Conservation (phyloP, 2,329 filamentous ascomycete species). For the Alternaria gaisen region DNA sequence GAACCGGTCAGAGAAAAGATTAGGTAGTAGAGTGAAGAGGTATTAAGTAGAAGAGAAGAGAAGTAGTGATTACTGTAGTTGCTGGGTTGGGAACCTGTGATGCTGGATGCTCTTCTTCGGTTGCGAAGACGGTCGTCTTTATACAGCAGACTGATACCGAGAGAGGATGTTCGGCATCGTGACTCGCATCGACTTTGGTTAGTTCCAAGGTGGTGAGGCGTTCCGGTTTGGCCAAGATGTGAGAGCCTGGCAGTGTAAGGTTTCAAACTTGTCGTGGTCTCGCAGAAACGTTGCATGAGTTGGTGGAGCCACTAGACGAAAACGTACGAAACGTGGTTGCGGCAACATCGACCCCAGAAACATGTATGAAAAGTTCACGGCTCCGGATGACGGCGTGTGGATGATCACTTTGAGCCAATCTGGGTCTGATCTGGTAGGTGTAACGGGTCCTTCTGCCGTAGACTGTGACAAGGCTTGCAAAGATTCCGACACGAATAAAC, state of each 20-base stretch:
- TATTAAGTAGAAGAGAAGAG: slow-evolving; percentile 40
- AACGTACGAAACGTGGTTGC: slow-evolving; percentile 37
- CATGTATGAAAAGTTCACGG: slow-evolving; percentile 28
- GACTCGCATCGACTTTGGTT: slow-evolving; percentile 13
- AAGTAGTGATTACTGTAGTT: slow-evolving; percentile 47
- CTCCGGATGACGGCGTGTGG: slow-evolving; percentile 17
- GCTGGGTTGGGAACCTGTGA: slow-evolving; percentile 46
- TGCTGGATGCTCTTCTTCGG: slow-evolving; percentile 41
- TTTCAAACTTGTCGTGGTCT: slow-evolving; percentile 26
- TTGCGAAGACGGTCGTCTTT: slow-evolving; percentile 33
- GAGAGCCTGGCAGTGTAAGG: slow-evolving; percentile 24
- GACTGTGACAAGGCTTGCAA: neutral
- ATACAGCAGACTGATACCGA: slow-evolving; percentile 30
- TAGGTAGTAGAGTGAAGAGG: slow-evolving; percentile 33
- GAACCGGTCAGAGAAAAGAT: slow-evolving; percentile 48
- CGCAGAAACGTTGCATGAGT: slow-evolving; percentile 21
- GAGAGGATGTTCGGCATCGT: slow-evolving; percentile 5
- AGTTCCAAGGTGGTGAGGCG: slow-evolving; percentile 29
- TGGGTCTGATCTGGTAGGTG: slow-evolving; percentile 5
- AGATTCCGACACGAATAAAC: neutral
- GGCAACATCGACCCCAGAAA: slow-evolving; percentile 32
- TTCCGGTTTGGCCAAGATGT: slow-evolving; percentile 45
- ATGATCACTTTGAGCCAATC: neutral
- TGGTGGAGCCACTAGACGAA: slow-evolving; percentile 15
- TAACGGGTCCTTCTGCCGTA: neutral